phyloP scores from a whole-genome alignment of 2,329 filamentous ascomycete genomes.

The Cladophialophora immunda region DNA sequence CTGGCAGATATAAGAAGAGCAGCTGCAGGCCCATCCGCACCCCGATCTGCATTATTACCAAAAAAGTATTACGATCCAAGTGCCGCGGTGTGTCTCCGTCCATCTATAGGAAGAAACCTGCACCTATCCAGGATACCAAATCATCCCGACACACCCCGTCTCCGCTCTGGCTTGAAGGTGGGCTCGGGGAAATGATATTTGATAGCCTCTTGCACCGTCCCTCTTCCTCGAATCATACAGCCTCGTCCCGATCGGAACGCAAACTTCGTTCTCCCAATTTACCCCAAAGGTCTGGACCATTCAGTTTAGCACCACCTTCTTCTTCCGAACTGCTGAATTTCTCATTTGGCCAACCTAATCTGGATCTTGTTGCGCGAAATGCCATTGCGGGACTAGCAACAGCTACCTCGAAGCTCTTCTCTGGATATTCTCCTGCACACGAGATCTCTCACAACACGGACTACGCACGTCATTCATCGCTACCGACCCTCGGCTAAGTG shows the following conservation, averaged over 20 bases:
- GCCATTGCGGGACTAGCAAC: constrained; percentile 1
- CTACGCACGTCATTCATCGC: constrained; percentile 2
- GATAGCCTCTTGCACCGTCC: not conserved
- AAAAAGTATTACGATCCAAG: not conserved
- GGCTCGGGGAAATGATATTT: not conserved
- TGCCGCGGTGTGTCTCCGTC: constrained; percentile 1
- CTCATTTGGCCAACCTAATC: constrained; percentile 10
- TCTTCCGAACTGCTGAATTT: constrained; percentile 6
- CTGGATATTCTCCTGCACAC: not conserved
- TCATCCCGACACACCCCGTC: not conserved
- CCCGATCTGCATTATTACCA: not conserved
- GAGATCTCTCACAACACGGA: not conserved
- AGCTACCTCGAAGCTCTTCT: not conserved
- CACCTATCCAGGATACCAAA: not conserved
- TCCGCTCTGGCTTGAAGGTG: not conserved
- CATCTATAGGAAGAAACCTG: not conserved
- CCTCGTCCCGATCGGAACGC: not conserved
- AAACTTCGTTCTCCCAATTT: not conserved
- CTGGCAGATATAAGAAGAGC: constrained; percentile 5
- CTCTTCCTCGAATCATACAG: constrained; percentile 1
- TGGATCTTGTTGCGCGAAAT: constrained; percentile 8
- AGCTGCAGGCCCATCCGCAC: not conserved
- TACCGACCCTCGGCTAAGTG: not conserved
- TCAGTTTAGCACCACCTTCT: not conserved
- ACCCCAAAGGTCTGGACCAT: not conserved